A percentile compares a stretch with the other conserved stretches of the same genome.
Conservation (phyloP, 1,139 yeast species). For the Lodderomyces theae region DNA sequence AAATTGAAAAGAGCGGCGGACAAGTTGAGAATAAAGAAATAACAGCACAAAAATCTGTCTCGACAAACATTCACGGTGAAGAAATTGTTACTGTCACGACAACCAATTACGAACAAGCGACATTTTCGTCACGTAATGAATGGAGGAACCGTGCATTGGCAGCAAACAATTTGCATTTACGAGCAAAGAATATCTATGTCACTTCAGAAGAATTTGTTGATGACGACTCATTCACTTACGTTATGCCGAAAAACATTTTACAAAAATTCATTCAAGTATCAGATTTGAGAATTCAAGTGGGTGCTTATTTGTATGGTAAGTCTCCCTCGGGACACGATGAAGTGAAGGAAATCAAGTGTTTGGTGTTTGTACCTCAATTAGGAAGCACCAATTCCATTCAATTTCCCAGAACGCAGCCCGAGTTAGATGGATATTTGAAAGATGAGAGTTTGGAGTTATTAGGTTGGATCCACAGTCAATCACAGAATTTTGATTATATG, state of each 20-base stretch:
- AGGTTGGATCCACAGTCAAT: constrained; percentile 83
- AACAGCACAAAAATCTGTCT: constrained; percentile 79
- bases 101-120: constrained; percentile 79
- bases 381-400: constrained; percentile 70
- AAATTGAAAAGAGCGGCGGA: constrained; percentile 51
- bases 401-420: constrained; percentile 52
- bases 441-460: constrained; percentile 50
- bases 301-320: constrained; percentile 74
- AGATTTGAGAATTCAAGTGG: constrained; percentile 80
- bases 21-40: constrained; percentile 39
- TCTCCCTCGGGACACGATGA: constrained; percentile 67
- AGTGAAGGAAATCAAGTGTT: constrained; percentile 72
- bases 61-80: constrained; percentile 93
- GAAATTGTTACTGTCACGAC: constrained; percentile 94
- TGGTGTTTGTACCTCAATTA: constrained; percentile 85
- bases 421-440: constrained; percentile 29
- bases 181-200: constrained; percentile 76
- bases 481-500: constrained; percentile 57
- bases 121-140: constrained; percentile 80
- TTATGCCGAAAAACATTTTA: constrained; percentile 79
- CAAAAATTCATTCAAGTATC: constrained; percentile 77
- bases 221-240: constrained; percentile 56
- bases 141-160: constrained; percentile 91
- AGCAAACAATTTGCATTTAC: constrained; percentile 65
- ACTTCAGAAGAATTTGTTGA: constrained; percentile 52